Evolutionary conservation across 2,329 filamentous ascomycete genomes (phyloP).

Genomic region (Tolypocladium album): DNA sequence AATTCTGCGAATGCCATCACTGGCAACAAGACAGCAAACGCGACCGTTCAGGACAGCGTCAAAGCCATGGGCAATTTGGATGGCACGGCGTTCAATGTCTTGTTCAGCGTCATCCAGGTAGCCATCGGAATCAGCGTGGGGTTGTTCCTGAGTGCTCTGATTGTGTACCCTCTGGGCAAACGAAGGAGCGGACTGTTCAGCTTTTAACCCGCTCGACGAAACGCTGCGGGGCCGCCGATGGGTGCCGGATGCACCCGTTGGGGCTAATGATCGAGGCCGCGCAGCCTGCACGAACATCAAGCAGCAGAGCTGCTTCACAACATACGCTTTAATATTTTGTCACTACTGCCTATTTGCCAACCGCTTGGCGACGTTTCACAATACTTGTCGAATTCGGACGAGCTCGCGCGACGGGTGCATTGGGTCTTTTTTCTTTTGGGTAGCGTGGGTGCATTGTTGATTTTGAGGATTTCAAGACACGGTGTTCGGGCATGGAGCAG

Average conservation of each 20-base stretch:
- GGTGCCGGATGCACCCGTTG: not conserved
- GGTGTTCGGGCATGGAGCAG: not conserved
- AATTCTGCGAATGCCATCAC: slow-evolving; percentile 45
- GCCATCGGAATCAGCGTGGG: slow-evolving; percentile 53
- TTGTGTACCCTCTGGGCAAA: slow-evolving; percentile 48
- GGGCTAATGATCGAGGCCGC: not conserved
- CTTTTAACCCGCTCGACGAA: slow-evolving; percentile 23
- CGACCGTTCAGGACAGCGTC: not conserved
- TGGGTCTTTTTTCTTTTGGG: not conserved
- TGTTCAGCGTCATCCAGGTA: slow-evolving; percentile 49
- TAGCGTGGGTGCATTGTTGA: not conserved
- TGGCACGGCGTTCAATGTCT: slow-evolving; percentile 39
- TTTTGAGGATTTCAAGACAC: not conserved
- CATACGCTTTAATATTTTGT: not conserved
- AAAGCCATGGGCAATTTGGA: slow-evolving; percentile 21
- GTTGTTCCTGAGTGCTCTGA: slow-evolving; percentile 42
- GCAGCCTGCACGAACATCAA: not conserved
- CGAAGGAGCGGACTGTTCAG: slow-evolving; percentile 46
- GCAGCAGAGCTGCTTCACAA: not conserved
- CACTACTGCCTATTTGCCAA: not conserved
- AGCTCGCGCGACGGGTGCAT: not conserved
- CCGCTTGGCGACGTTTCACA: not conserved
- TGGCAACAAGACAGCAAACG: slow-evolving; percentile 21
- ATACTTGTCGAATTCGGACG: too few species aligned
- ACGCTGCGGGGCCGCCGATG: not conserved